Percentiles rank a stretch among this genome's conserved stretches.
Conservation (phyloP, 2,329 filamentous ascomycete genomes). For the Chaetothyriales sp. region DNA sequence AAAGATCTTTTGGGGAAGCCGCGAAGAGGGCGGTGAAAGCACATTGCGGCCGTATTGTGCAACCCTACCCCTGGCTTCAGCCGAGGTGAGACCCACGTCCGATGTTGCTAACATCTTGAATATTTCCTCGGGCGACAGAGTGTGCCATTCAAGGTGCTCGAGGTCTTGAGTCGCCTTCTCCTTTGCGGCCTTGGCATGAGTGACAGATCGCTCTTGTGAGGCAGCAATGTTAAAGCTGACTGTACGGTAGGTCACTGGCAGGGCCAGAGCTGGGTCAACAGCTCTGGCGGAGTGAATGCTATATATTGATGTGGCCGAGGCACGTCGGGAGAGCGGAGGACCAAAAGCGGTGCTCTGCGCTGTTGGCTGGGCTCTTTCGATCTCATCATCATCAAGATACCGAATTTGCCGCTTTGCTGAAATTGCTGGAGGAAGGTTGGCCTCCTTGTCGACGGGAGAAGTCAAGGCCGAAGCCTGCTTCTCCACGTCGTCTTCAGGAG, state of each 20-base stretch:
- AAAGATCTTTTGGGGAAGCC: constrained; percentile 43
- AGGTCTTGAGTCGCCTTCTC: constrained; percentile 35
- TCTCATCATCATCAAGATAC: constrained; percentile 15
- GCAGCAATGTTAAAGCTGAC: constrained; percentile 41
- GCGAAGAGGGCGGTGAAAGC: constrained; percentile 51
- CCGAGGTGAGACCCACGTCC: constrained; percentile 44
- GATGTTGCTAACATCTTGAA: constrained; percentile 46
- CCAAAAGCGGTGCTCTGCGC: not conserved
- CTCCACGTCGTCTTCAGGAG: not conserved
- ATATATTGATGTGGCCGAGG: constrained; percentile 11
- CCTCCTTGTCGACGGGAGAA: constrained; percentile 3
- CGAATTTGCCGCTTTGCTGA: constrained; percentile 14
- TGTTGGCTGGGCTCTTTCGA: not conserved
- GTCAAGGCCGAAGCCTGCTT: not conserved
- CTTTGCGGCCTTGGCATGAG: constrained; percentile 26
- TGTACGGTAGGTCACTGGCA: constrained; percentile 24
- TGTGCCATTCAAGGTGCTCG: constrained; percentile 55
- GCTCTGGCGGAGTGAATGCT: constrained; percentile 6
- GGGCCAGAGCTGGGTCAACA: constrained; percentile 18
- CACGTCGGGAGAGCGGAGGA: constrained; percentile 2
- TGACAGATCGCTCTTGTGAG: constrained; percentile 34
- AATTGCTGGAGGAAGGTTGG: constrained; percentile 6
- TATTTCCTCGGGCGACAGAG: constrained; percentile 44
- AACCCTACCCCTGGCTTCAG: constrained; percentile 42
- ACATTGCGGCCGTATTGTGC: constrained; percentile 53